A percentile compares a stretch with the other conserved stretches of the same genome.
These are phyloP conservation scores for Geotrichum bryndzae DNA, from an alignment of 1,139 yeast species.

Conservation along the genomic window DNA sequence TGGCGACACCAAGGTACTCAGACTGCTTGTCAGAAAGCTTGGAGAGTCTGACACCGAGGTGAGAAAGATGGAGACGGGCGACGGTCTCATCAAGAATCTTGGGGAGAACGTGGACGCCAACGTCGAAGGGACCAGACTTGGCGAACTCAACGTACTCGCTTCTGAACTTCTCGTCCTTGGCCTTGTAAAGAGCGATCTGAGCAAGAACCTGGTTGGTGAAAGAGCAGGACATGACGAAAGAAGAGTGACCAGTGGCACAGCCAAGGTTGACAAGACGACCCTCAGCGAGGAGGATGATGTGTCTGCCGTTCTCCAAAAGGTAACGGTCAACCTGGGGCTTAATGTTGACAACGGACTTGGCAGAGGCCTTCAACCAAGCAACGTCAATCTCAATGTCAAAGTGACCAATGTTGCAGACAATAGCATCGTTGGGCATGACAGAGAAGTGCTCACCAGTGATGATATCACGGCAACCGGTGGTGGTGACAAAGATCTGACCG, in stretches of 20 bases:
- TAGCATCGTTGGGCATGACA: constrained; percentile 98
- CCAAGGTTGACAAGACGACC: constrained; percentile 99
- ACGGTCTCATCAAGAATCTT: constrained; percentile 98
- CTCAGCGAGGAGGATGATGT: constrained; percentile 93
- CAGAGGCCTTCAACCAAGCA: constrained; percentile 93
- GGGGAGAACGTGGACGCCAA: constrained; percentile 97
- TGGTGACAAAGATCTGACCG: constrained; percentile 98
- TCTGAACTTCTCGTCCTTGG: constrained; percentile 78
- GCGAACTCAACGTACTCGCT: constrained; percentile 79
- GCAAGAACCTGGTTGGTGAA: constrained; percentile 99
- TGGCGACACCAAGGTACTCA: constrained; percentile 90
- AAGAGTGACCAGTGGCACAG: constrained; percentile 99
- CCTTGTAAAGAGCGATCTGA: constrained; percentile 96
- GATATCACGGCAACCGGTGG: constrained; percentile 99
- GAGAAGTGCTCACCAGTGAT: constrained; percentile 84
- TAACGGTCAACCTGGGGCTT: constrained; percentile 99
- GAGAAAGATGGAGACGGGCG: constrained; percentile 94
- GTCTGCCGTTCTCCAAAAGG: constrained; percentile 86
- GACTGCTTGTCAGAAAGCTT: constrained; percentile 76
- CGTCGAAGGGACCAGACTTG: constrained; percentile 83
- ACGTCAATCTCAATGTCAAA: constrained; percentile 98
- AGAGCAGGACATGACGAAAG: constrained; percentile 99
- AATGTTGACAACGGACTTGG: constrained; percentile 87
- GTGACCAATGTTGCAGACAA: constrained; percentile 99
- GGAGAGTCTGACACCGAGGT: constrained; percentile 88